These are phyloP conservation scores for Capillidium heterosporum DNA, from an alignment of 371 early-diverging fungal species.

Conservation along the genomic window DNA sequence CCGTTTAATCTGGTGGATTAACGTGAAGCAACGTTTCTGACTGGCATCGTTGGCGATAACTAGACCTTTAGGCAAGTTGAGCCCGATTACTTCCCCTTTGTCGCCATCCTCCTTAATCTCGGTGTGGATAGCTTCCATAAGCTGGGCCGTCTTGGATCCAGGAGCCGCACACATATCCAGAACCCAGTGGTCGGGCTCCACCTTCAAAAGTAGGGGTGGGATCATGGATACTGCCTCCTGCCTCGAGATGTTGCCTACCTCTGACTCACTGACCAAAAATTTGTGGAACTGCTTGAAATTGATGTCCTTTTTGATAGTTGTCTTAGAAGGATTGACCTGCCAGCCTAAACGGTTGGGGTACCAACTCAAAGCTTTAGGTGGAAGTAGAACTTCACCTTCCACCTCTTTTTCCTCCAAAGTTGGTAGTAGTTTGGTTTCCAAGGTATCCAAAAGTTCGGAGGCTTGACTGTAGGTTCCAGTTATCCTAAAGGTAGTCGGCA, in stretches of 20 bases:
- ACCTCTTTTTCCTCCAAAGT: slow-evolving; percentile 27
- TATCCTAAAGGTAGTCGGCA: slow-evolving; percentile 87
- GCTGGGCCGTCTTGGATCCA: slow-evolving; percentile 78
- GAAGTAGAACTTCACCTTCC: slow-evolving; percentile 48
- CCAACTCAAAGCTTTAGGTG: slow-evolving; percentile 66
- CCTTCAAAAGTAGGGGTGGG: slow-evolving; percentile 85
- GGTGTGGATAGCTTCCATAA: slow-evolving; percentile 80
- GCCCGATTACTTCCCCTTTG: neutral
- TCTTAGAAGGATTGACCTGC: slow-evolving; percentile 54
- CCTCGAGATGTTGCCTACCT: slow-evolving; percentile 87
- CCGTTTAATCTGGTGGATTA: slow-evolving; percentile 90
- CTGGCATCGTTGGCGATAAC: slow-evolving; percentile 97
- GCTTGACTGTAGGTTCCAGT: slow-evolving; percentile 59
- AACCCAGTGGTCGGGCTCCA: slow-evolving; percentile 70
- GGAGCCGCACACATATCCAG: slow-evolving; percentile 90
- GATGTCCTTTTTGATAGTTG: slow-evolving; percentile 46
- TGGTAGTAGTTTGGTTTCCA: slow-evolving; percentile 31
- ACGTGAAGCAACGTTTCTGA: slow-evolving; percentile 75
- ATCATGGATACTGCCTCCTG: slow-evolving; percentile 99
- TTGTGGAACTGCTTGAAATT: slow-evolving; percentile 67
- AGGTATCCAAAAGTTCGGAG: slow-evolving; percentile 26
- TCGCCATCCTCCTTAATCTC: slow-evolving; percentile 14
- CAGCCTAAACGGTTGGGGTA: slow-evolving; percentile 85
- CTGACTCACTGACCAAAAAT: slow-evolving; percentile 87
- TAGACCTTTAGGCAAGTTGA: slow-evolving; percentile 30